phyloP scores from a whole-genome alignment of 225 moss, liverwort and hornwort species.

The Marchantia paleacea region DNA sequence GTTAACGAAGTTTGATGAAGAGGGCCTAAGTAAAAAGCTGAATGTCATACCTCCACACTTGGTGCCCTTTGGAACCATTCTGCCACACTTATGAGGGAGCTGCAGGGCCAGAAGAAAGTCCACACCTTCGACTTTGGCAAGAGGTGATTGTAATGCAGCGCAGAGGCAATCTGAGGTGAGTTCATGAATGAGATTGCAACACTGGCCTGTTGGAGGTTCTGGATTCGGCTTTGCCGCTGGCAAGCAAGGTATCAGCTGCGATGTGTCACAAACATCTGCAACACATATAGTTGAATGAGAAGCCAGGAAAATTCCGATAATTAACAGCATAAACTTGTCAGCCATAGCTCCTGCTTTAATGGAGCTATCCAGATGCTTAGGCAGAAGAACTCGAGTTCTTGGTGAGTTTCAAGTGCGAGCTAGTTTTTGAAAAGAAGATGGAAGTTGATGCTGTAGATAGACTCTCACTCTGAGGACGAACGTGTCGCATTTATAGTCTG shows the following conservation, averaged over 20 bases:
- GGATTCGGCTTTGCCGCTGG: slow-evolving; percentile 27
- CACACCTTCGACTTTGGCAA: slow-evolving; percentile 31
- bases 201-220: slow-evolving; percentile 17
- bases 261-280: slow-evolving; percentile 6
- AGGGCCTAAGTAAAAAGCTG: not conserved
- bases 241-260: slow-evolving; percentile 26
- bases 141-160: slow-evolving; percentile 20
- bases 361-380: not conserved
- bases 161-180: slow-evolving; percentile 35
- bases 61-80: slow-evolving; percentile 28
- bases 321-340: not conserved
- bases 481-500: not conserved
- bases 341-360: not conserved
- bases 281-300: not conserved
- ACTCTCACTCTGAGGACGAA: not conserved
- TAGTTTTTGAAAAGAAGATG: not conserved
- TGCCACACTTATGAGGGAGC: slow-evolving; percentile 35
- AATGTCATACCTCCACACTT: slow-evolving; percentile 30
- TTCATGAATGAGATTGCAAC: slow-evolving; percentile 24
- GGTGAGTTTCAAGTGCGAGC: not conserved
- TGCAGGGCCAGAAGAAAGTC: slow-evolving; percentile 26
- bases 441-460: not conserved
- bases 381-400: not conserved
- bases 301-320: not conserved
- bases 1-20: too few species aligned